phyloP scores from a whole-genome alignment of 306 rosid genomes.

The Quercus mongolica region DNA sequence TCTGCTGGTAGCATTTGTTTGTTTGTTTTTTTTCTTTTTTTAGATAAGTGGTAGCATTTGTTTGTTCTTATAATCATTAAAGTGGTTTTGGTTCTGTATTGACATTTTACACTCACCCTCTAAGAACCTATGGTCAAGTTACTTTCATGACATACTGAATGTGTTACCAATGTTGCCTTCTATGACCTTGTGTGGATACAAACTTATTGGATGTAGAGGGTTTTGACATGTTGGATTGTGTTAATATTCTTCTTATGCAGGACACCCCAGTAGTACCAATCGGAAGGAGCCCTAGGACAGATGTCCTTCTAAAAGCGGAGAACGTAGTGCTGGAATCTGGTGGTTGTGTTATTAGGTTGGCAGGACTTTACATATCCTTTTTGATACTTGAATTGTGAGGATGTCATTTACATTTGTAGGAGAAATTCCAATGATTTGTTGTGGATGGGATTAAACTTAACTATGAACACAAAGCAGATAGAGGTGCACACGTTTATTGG shows the following conservation, averaged over 20 bases:
- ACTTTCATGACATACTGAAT: conserved; percentile 1
- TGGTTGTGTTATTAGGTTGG: conserved; percentile 80
- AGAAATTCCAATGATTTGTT: background rate
- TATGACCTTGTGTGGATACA: conserved; percentile 5
- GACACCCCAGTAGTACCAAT: conserved; percentile 78
- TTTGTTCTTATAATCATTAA: conserved; percentile 8
- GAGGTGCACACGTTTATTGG: conserved; percentile 89
- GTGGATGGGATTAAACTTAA: conserved; percentile 46
- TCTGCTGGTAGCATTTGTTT: conserved; percentile 1
- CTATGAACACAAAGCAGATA: conserved; percentile 64
- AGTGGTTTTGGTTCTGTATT: background rate
- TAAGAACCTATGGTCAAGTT: conserved; percentile 7
- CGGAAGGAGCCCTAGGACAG: conserved; percentile 88
- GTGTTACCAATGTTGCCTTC: background rate
- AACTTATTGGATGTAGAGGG: background rate
- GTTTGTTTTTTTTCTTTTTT: background rate
- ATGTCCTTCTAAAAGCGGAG: conserved; percentile 84
- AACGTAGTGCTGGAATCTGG: conserved; percentile 68
- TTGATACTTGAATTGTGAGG: conserved; percentile 20
- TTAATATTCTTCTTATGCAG: conserved; percentile 40
- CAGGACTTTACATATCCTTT: conserved; percentile 95
- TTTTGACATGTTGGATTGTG: conserved; percentile 5
- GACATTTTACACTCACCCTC: background rate
- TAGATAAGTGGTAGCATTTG: background rate
- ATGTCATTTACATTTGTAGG: background rate